Evolutionary conservation across 1,139 yeast genomes (phyloP), one percentile per base, ranked within the genome.

Genomic region (Kazachstania sp.): DNA sequence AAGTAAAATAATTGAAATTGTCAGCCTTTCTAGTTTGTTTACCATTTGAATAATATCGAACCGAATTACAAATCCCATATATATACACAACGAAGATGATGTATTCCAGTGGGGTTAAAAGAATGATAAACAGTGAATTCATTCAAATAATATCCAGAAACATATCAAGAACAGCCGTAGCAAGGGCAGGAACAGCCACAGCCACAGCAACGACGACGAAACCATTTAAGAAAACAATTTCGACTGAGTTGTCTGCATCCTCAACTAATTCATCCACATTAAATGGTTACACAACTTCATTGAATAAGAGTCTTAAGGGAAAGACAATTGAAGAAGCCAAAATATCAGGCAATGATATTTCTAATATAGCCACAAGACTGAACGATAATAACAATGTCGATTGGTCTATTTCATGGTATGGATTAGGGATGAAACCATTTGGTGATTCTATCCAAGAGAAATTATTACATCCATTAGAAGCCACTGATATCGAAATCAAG

Each of bases 401-500:
- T 59, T 86, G 95, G 95, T 74, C 86, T 4, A 80, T 76, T 39
- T 83, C 94, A 1, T 86, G 80, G 67, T 82, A 77, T 58, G 98
- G 98, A 0, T 70, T 92, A 30, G 97, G 96, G 1, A 71, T 79
- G 2, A 77, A 74, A 29, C 83, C 96, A 0, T 92, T 92, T 59
- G 67, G 82, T 3, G 71, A 69, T 15, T 79, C 79, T 44, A 73
- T 81, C 0, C 81, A 79, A 45, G 77, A 77, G 29, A 71, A 78
- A 8, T 69, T 92, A 16, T 64, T 80, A 44, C 77, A 83, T 1
- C 78, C 83, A 0, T 61, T 92, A 19, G 74, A 73, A 1, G 73
- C 77, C 5, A 75, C 73, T 30, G 97, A 92, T 56, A 81, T 92
- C 46, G 98, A 92, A 64, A 84, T 92, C 54, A 92, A 92, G 53